Evolutionary conservation across 1,284 basidiomycete species (phyloP).

Genomic region (Stereum hirsutum): DNA sequence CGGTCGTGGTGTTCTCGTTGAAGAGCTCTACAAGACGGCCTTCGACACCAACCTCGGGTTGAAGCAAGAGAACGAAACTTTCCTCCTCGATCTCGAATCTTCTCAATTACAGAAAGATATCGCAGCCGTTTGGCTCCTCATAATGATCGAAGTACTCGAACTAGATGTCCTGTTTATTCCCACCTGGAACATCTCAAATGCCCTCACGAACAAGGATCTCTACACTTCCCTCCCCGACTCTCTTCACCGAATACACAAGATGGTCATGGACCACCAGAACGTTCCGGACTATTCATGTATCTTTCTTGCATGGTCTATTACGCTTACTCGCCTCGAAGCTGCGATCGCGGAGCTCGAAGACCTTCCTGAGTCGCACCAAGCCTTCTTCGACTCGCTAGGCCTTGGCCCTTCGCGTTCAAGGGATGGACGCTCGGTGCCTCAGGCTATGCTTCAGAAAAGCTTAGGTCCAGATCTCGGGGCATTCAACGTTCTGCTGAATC

Average conservation of each 20-base stretch:
- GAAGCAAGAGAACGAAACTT: constrained; percentile 52
- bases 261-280: too few species aligned
- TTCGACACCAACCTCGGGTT: constrained; percentile 63
- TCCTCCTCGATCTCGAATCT: constrained; percentile 72
- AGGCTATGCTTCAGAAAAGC: constrained; percentile 44
- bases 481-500: constrained; percentile 41
- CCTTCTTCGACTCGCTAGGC: constrained; percentile 47
- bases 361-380: constrained; percentile 41
- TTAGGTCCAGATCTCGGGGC: constrained; percentile 47
- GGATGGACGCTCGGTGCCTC: constrained; percentile 42
- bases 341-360: constrained; percentile 35
- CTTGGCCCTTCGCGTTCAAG: constrained; percentile 34
- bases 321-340: constrained; percentile 51
- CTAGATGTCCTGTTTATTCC: constrained; percentile 65
- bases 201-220: constrained; percentile 36
- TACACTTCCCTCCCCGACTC: constrained; percentile 49
- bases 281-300: too few species aligned
- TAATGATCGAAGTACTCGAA: constrained; percentile 74
- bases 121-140: constrained; percentile 65
- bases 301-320: constrained; percentile 73
- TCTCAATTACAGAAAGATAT: constrained; percentile 56
- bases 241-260: constrained; percentile 52
- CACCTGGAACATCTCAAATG: constrained; percentile 40
- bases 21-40: constrained; percentile 53
- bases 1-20: constrained; percentile 53